Base-by-base conservation (phyloP, 1,284 basidiomycete genomes). In the Rhodotorula sp. region DNA sequence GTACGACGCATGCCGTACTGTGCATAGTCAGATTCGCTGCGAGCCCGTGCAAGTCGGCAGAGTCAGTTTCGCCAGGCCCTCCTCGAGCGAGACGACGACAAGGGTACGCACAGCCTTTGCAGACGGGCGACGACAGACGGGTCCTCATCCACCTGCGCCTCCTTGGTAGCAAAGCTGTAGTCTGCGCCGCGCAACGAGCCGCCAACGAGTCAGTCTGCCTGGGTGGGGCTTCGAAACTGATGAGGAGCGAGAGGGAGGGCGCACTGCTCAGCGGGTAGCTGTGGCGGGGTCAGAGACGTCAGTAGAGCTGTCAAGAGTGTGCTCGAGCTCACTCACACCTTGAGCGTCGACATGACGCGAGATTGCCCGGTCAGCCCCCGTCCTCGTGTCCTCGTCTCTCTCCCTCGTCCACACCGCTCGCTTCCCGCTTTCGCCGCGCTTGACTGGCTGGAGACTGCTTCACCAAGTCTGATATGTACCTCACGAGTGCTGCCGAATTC, bases 111-210 rank as follows among this genome's bases (percentile, higher is more conserved):
- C 60, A 80, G 66, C 24, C 80, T 76, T 64, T 79, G 78, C 59
- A 80, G 64, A 5, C 79, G 72, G 1, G 79, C 79, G 24, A 91
- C 89, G 0, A 97, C 94, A 0, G 92, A 95, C 0, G 92, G 90
- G 77, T 97, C 94, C 79, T 98, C 95, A 79, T 98, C 95, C 10
- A 93, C 92, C 80, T 97, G 94, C 0, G 91, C 87, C 78, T 95
- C 93, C 80, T 94, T 94, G 46, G 91, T 92, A 7, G 65, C 70
- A 62, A 75, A 73, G 27, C 62, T 54, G 57, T 75, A 75, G 66
- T 75, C 67, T 73, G 46, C 15, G 34, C 29, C 24, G 63, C 24
- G 52, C 9, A 57, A 27, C 11, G 36, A 24, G n/a, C 13, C 24
- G 55, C 36, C 17, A 27, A 13, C 13, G 36, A 32, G 32, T 36